phyloP scores from a whole-genome alignment of 2,329 filamentous ascomycete species.

The Trichophyton rubrum region DNA sequence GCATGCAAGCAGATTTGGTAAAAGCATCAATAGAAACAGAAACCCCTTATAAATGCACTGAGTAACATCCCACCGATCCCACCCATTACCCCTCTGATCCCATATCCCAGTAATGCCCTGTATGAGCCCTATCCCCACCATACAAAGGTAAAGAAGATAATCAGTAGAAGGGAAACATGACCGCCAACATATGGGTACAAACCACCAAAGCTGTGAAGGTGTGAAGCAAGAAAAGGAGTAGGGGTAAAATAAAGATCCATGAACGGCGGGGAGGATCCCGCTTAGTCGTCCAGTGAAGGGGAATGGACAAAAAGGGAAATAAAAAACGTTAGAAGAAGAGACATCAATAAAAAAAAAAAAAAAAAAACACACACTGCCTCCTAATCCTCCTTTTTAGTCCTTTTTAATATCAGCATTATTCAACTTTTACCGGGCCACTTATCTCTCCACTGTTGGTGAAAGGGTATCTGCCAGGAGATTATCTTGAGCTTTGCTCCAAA shows the following conservation, averaged over 20 bases:
- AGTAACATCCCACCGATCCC: background rate
- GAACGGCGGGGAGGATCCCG: background rate
- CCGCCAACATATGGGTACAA: background rate
- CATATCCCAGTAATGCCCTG: background rate
- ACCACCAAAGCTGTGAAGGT: background rate
- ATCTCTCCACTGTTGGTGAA: background rate
- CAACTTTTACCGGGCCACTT: background rate
- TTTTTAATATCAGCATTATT: background rate
- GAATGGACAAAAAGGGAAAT: background rate
- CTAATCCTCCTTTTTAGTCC: slow-evolving; percentile 7
- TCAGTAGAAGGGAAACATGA: background rate
- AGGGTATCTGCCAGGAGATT: background rate
- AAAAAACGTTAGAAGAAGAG: background rate
- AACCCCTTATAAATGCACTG: background rate
- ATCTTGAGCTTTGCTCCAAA: background rate
- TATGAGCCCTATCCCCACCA: background rate
- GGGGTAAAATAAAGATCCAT: background rate
- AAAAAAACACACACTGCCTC: background rate
- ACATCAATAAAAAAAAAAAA: background rate
- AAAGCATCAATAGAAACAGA: background rate
- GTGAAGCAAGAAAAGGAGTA: background rate
- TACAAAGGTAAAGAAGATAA: background rate
- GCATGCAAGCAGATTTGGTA: too few species aligned
- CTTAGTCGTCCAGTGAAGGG: background rate
- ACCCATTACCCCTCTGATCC: background rate